A percentile compares a stretch with the other conserved stretches of the same genome.
Conservation (phyloP, 352 stramenopile genomes). For the Phytophthora pluvialis region DNA sequence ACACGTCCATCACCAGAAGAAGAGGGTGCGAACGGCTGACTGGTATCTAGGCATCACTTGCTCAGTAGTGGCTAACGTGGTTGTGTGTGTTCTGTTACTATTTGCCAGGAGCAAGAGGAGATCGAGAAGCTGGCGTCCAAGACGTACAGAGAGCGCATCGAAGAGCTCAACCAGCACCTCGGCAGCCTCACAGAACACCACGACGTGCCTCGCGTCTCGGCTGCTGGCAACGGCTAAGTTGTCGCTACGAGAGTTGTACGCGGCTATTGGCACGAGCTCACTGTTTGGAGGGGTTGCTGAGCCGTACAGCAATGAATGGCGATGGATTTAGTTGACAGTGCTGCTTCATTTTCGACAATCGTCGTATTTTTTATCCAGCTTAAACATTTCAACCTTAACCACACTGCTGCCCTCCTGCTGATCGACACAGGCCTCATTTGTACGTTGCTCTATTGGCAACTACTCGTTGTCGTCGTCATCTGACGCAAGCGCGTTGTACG, state of each 20-base stretch:
- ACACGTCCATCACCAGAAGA: slow-evolving; percentile 81
- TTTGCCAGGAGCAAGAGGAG: slow-evolving; percentile 76
- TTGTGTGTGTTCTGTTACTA: background rate
- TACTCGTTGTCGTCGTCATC: slow-evolving; percentile 39
- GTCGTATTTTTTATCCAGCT: slow-evolving; percentile 30
- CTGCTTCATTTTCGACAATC: slow-evolving; percentile 15
- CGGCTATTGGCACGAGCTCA: background rate
- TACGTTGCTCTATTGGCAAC: slow-evolving; percentile 11
- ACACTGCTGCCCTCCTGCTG: slow-evolving; percentile 15
- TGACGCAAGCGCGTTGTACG: slow-evolving; percentile 47
- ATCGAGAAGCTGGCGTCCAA: slow-evolving; percentile 87
- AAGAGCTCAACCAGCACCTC: slow-evolving; percentile 97
- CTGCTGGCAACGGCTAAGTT: slow-evolving; percentile 90
- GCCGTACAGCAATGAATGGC: background rate
- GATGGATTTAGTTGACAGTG: background rate
- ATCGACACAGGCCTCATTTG: slow-evolving; percentile 4
- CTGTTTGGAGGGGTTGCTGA: background rate
- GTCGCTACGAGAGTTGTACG: background rate
- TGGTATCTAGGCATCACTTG: background rate
- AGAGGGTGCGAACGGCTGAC: slow-evolving; percentile 57
- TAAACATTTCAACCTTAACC: slow-evolving; percentile 25
- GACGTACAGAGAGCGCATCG: slow-evolving; percentile 93
- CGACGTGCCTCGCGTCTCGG: slow-evolving; percentile 95
- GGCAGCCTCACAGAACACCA: slow-evolving; percentile 97
- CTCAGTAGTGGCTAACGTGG: slow-evolving; percentile 2